Conservation (phyloP, 805 yeast genomes). For the Cyberlindnera samutprakarnensis region DNA sequence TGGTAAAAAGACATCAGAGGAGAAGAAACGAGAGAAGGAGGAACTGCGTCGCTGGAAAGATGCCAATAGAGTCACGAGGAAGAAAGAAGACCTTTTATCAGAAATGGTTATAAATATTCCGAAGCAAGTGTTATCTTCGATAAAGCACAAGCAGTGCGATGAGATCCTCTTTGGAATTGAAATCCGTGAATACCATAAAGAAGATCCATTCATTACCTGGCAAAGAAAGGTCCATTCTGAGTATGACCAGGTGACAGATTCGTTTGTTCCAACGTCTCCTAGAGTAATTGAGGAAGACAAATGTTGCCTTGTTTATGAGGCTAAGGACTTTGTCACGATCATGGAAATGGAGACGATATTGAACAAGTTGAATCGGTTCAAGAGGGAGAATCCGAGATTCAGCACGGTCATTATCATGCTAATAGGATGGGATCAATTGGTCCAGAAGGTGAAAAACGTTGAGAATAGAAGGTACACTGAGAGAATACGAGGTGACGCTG, state of each 20-base stretch:
- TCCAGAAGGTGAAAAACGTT: constrained; percentile 34
- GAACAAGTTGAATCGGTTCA: constrained; percentile 18
- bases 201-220: constrained; percentile 33
- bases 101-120: constrained; percentile 45
- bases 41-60: constrained; percentile 18
- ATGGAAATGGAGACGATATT: constrained; percentile 23
- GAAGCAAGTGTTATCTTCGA: constrained; percentile 16
- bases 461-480: constrained; percentile 40
- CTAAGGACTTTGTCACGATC: constrained; percentile 34
- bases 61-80: constrained; percentile 32
- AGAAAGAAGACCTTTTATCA: constrained; percentile 41
- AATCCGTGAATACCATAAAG: constrained; percentile 15
- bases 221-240: constrained; percentile 39
- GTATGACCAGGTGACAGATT: constrained; percentile 41
- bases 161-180: constrained; percentile 18
- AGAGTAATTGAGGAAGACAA: constrained; percentile 35
- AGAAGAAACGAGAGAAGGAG: constrained; percentile 7
- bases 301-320: constrained; percentile 37
- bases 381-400: constrained; percentile 14
- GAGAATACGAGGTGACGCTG: constrained; percentile 24
- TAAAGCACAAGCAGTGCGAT: constrained; percentile 24
- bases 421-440: constrained; percentile 40
- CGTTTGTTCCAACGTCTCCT: constrained; percentile 46
- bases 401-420: constrained; percentile 36
- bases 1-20: no score